phyloP scores from a whole-genome alignment of 1,284 basidiomycete genomes.

The Fomitopsis palustris region DNA sequence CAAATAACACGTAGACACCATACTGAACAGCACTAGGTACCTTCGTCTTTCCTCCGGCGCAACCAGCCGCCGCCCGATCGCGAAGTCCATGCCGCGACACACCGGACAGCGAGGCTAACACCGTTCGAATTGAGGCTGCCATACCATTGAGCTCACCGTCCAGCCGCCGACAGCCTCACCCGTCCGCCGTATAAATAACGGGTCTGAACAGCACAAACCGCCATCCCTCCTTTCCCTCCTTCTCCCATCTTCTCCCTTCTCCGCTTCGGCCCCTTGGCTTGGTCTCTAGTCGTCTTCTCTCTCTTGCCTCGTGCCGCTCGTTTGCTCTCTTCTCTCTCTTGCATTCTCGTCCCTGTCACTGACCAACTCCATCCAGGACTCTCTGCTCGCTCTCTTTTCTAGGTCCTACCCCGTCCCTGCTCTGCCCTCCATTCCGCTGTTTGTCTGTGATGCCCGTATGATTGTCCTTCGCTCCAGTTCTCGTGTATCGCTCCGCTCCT shows the following conservation, averaged over 20 bases:
- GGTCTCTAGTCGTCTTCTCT: neutral
- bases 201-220: neutral
- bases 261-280: neutral
- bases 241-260: neutral
- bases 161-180: neutral
- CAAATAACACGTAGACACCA: no score
- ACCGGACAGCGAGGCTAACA: neutral
- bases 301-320: no score
- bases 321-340: no score
- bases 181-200: neutral
- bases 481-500: no score
- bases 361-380: no score
- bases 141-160: neutral
- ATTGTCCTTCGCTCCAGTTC: no score
- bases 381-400: no score
- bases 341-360: no score
- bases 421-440: no score
- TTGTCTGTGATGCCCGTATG: no score
- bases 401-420: no score
- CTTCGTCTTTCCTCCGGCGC: neutral
- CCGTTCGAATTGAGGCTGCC: neutral
- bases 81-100: neutral
- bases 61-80: neutral
- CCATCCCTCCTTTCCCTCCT: neutral
- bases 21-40: no score